Evolutionary conservation across 176 grass and related monocot species (phyloP), one percentile per base, ranked within the genome.

Genomic region (Triticum monococcum): DNA sequence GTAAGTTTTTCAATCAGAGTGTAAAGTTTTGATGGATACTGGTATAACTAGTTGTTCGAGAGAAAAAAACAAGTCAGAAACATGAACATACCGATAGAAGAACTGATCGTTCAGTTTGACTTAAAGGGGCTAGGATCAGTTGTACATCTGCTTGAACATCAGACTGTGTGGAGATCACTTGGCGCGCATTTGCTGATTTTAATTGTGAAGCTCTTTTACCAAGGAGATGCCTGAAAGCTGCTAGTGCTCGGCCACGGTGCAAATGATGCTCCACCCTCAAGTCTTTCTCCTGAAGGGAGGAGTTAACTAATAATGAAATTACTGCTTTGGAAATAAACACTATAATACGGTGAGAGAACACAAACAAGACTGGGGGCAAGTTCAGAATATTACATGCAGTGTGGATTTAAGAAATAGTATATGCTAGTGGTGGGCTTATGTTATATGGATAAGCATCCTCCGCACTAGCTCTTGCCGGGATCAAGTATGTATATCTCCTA

Each of bases 141-240:
- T 94, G 89, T 79, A 90, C 85, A 87, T 98, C 93, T 86, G 87
- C 88, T 79, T 90, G 88, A 82, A 93, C 89, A 89, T 92, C 92
- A 52, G 91, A 70, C 80, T 98, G 91, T 79, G 83, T 50, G 79
- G 93, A 92, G 41, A 89, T 77, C 24, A 89, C 91, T 78, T 93
- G 89, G 10, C 81, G 81, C 75, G 88, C 80, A 94, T 85, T 93
- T 22, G 81, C 83, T 82, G 91, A 98, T 89, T 89, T 94, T 81
- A 98, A 89, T 71, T 91, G 88, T 22, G 81, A 86, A 90, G 91
- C 93, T 89, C 96, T 91, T 92, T 89, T 89, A 81, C 78, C 84
- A 88, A 98, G 90, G 76, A 98, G 89, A 85, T 95, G 92, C 85
- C 80, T 91, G 86, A 98, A 98, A 92, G 93, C 93, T 72, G 96